Percentiles rank a stretch among this genome's conserved stretches.
Conservation (phyloP, 2,329 filamentous ascomycete species). For the Nigrospora osmanthi region DNA sequence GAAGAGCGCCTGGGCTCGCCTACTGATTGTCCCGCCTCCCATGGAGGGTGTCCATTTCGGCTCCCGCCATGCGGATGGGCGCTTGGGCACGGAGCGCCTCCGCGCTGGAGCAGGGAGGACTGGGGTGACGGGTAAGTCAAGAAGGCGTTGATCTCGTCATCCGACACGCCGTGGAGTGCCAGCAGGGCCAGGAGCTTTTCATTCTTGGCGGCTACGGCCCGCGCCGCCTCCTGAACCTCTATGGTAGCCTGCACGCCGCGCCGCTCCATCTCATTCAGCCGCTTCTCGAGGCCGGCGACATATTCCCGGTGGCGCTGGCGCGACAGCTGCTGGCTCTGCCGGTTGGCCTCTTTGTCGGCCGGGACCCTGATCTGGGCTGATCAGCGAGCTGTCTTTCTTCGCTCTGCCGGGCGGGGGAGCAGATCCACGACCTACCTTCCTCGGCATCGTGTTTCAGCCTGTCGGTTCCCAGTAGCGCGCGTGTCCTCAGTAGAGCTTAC, state of each 20-base stretch:
- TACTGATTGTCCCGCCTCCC: too few relatives aligned
- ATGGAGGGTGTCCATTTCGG: too few relatives aligned
- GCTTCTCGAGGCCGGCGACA: constrained; percentile 36
- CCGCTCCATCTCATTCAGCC: constrained; percentile 38
- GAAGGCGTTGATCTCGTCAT: constrained; percentile 31
- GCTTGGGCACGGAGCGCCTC: too few relatives aligned
- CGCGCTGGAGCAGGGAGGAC: too few relatives aligned
- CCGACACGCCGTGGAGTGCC: constrained; percentile 26
- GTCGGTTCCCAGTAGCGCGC: too few relatives aligned
- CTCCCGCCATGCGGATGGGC: too few relatives aligned
- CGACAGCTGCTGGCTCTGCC: constrained; percentile 46
- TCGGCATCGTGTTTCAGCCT: not conserved
- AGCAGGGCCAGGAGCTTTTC: constrained; percentile 34
- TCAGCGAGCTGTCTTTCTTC: not conserved
- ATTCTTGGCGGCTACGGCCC: constrained; percentile 41
- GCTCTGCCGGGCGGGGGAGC: not conserved
- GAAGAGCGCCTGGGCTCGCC: too few relatives aligned
- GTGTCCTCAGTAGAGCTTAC: too few relatives aligned
- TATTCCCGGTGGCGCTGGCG: constrained; percentile 43
- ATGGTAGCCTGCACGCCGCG: constrained; percentile 38
- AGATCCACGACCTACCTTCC: not conserved
- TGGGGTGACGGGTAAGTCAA: constrained; percentile 10
- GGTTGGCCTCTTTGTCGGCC: constrained; percentile 14
- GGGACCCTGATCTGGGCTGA: constrained; percentile 10
- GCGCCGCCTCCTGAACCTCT: constrained; percentile 46